Evolutionary conservation across 2,329 filamentous ascomycete genomes (phyloP).

Genomic region (Fusarium sp.): DNA sequence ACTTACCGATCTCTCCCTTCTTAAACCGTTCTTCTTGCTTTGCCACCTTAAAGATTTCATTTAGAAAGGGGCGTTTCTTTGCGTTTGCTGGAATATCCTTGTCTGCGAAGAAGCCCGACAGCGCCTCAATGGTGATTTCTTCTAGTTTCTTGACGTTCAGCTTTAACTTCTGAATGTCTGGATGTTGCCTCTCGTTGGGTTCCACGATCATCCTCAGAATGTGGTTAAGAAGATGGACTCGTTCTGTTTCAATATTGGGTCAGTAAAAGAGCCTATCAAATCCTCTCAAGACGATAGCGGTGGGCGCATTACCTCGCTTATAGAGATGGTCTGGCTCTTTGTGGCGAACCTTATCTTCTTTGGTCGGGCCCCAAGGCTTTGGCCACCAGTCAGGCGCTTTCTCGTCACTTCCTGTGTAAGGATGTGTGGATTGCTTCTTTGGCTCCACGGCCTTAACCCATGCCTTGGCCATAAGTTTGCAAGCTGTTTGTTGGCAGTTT

Average conservation of each 20-base stretch:
- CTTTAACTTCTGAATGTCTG: conserved; percentile 63
- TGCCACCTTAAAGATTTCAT: conserved; percentile 72
- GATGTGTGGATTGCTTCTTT: conserved; percentile 80
- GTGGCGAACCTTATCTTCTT: conserved; percentile 69
- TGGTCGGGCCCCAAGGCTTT: conserved; percentile 61
- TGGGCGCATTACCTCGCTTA: conserved; percentile 66
- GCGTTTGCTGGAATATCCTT: conserved; percentile 66
- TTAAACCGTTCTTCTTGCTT: conserved; percentile 65
- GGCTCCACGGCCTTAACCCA: conserved; percentile 82
- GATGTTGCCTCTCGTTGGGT: conserved; percentile 61
- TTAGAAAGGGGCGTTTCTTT: conserved; percentile 65
- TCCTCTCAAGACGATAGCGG: background rate
- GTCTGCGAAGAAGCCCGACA: conserved; percentile 65
- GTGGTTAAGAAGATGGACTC: conserved; percentile 68
- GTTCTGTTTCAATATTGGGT: conserved; percentile 56
- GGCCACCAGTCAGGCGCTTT: conserved; percentile 77
- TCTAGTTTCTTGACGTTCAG: conserved; percentile 68
- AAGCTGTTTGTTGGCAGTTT: conserved; percentile 75
- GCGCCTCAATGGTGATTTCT: conserved; percentile 66
- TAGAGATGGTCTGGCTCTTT: conserved; percentile 80
- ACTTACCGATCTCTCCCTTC: conserved; percentile 67
- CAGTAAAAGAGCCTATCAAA: background rate
- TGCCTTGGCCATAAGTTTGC: conserved; percentile 78
- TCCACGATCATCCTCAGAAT: conserved; percentile 68
- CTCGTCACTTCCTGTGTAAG: conserved; percentile 74